Base-by-base conservation (phyloP, 2,329 filamentous ascomycete species). In the Paraphoma sp. region DNA sequence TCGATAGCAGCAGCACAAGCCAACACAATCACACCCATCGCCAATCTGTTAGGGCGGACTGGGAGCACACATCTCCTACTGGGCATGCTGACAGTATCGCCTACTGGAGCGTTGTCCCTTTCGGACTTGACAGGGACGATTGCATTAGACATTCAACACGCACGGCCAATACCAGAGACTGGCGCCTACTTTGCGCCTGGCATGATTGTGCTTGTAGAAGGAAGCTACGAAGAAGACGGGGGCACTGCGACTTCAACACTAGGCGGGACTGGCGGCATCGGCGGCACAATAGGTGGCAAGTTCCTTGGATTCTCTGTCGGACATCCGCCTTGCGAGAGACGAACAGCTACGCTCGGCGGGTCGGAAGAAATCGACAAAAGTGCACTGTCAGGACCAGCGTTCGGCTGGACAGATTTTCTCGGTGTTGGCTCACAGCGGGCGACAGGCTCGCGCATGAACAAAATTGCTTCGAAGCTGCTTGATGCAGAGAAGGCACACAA, bases 401-500 rank as follows among this genome's bases (percentile, higher is more conserved):
- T 98, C 71, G 95, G 95, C 43, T 99, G 95, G 93, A 93, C 97
- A 51, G 95, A 98, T 75, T 99, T 98, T 71, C 82, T 98, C 1
- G 95, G 94, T 6, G 86, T 95, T 1, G 94, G 94, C 36, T 96
- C 92, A 68, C 92, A 97, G 75, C 89, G 93, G 45, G 93, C 92
- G 6, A 86, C 89, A 1, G 93, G 94, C 0, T 76, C 85, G 1
- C 89, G 90, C 54, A 97, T 98, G 94, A 87, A 91, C 52, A 87
- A 86, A 56, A 82, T 97, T 1, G 90, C 96, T 71, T 82, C 86
- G 36, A 86, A 87, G 46, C 80, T 95, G 2, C 79, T 94, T 6
- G 71, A 69, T 17, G 60, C 69, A 8, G 63, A 67, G 4, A 62
- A 60, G n/a, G 60, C 76, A 44, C 75, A 82, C 48, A 86, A 82